Percentiles rank a stretch among this genome's conserved stretches.
Conservation (phyloP, 768 basidiomycete genomes). For the Leccinum subgranulosum region DNA sequence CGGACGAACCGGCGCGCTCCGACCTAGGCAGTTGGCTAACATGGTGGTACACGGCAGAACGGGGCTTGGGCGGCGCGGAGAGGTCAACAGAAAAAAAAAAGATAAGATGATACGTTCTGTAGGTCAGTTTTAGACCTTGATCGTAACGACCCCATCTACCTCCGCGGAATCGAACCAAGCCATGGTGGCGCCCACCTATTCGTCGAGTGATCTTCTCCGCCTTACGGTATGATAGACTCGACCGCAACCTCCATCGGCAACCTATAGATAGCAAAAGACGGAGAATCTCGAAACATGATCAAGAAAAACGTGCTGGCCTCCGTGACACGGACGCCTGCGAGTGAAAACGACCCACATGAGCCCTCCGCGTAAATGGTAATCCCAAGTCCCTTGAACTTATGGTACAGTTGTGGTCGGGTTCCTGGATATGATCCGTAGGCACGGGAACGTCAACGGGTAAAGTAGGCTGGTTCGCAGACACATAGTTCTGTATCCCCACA, state of each 20-base stretch:
- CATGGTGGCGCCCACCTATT: background rate
- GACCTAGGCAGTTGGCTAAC: background rate
- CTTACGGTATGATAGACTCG: constrained; percentile 3
- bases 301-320: constrained; percentile 10
- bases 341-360: background rate
- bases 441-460: background rate
- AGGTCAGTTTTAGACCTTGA: constrained; percentile 11
- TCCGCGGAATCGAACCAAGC: constrained; percentile 23
- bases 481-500: background rate
- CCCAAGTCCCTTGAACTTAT: background rate
- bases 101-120: background rate
- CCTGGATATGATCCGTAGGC: constrained; percentile 18
- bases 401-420: background rate
- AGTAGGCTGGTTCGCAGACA: background rate
- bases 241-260: background rate
- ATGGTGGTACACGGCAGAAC: background rate
- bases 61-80: constrained; percentile 18
- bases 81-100: no score
- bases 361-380: background rate
- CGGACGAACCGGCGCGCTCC: constrained; percentile 8
- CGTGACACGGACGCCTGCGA: constrained; percentile 4
- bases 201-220: constrained; percentile 3
- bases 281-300: background rate
- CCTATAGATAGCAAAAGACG: background rate
- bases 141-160: constrained; percentile 3